Evolutionary conservation across 2,329 filamentous ascomycete genomes (phyloP).

Genomic region (Drechslerella coelobrocha): DNA sequence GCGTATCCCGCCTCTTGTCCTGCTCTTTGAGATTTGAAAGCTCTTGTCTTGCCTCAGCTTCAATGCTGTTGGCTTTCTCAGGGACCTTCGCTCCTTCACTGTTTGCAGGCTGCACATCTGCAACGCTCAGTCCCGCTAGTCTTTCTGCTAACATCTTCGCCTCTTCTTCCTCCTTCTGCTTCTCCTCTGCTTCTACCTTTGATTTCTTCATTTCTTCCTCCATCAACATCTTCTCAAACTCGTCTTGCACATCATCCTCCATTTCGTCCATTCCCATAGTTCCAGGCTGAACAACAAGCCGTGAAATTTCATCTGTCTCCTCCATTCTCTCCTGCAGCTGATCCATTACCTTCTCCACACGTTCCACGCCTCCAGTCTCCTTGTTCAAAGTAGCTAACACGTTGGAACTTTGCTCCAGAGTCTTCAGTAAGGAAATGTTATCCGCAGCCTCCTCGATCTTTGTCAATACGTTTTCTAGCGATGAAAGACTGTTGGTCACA

Average conservation of each 20-base stretch:
- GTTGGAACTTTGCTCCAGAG: constrained; percentile 78
- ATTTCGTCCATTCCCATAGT: constrained; percentile 60
- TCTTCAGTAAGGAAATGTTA: constrained; percentile 80
- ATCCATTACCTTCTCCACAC: constrained; percentile 77
- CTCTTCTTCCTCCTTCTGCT: constrained; percentile 61
- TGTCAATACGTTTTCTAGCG: constrained; percentile 82
- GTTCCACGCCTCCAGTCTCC: constrained; percentile 76
- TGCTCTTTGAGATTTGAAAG: constrained; percentile 29
- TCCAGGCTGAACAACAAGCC: constrained; percentile 72
- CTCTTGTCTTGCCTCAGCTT: constrained; percentile 52
- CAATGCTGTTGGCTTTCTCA: constrained; percentile 54
- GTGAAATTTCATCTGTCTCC: constrained; percentile 80
- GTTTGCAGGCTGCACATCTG: constrained; percentile 12
- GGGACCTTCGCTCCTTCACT: constrained; percentile 51
- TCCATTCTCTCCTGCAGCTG: constrained; percentile 79
- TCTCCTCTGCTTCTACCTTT: constrained; percentile 55
- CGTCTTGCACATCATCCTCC: constrained; percentile 89
- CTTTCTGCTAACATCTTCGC: constrained; percentile 59
- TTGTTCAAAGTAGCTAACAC: constrained; percentile 77
- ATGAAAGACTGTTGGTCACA: constrained; percentile 74
- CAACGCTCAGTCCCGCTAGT: constrained; percentile 54
- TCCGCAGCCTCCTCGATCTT: constrained; percentile 85
- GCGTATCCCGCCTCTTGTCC: constrained; percentile 45
- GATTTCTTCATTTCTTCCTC: constrained; percentile 65
- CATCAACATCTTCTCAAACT: constrained; percentile 76